phyloP scores from a whole-genome alignment of 805 yeast genomes.

The Maudiozyma saulgeensis region DNA sequence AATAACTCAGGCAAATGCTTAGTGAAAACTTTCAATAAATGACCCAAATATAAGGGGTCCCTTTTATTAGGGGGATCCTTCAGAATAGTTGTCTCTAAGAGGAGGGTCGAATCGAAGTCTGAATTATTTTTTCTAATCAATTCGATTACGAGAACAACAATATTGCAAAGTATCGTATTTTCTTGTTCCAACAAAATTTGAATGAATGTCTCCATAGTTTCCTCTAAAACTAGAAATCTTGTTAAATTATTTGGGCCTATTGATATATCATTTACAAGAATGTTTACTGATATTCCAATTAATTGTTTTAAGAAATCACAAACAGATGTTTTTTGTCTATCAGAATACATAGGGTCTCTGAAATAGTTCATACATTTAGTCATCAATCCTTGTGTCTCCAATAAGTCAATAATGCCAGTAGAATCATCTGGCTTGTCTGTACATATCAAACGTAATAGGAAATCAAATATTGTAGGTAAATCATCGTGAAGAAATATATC shows the following conservation, averaged over 20 bases:
- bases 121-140: conserved; percentile 90
- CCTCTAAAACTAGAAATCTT: conserved; percentile 70
- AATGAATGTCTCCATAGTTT: conserved; percentile 52
- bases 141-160: conserved; percentile 89
- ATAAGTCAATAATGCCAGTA: conserved; percentile 75
- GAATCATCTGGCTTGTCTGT: conserved; percentile 86
- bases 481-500: conserved; percentile 71
- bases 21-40: conserved; percentile 65
- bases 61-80: conserved; percentile 82
- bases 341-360: background rate
- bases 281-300: conserved; percentile 90
- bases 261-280: conserved; percentile 64
- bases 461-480: conserved; percentile 86
- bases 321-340: background rate
- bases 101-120: conserved; percentile 82
- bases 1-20: conserved; percentile 36
- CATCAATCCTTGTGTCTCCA: conserved; percentile 65
- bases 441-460: conserved; percentile 75
- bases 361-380: conserved; percentile 43
- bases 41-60: conserved; percentile 86
- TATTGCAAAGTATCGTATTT: conserved; percentile 79
- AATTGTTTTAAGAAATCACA: conserved; percentile 91
- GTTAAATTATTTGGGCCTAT: conserved; percentile 92
- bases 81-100: conserved; percentile 62
- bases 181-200: conserved; percentile 55